Evolutionary conservation across 2,329 filamentous ascomycete genomes (phyloP).

Genomic region (Daldinia sp.): DNA sequence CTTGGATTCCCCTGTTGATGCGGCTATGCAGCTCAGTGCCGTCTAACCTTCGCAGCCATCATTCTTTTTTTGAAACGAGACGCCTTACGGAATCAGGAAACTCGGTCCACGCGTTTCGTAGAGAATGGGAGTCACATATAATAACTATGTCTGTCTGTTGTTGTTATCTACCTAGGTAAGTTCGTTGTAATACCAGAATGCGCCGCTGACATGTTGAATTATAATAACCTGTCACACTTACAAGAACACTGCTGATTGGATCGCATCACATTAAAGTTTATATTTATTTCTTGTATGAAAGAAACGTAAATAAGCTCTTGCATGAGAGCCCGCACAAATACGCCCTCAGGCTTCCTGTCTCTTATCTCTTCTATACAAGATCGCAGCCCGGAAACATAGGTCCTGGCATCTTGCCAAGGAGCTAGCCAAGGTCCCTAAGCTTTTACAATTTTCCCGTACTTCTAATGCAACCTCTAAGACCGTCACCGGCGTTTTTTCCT

Average conservation of each 20-base stretch:
- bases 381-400: slow-evolving; percentile 11
- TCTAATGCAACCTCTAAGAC: slow-evolving; percentile 26
- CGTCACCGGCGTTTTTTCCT: slow-evolving; percentile 33
- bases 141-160: slow-evolving; percentile 4
- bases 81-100: slow-evolving; percentile 40
- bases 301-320: slow-evolving; percentile 4
- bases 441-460: slow-evolving; percentile 33
- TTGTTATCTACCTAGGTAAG: slow-evolving; percentile 1
- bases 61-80: slow-evolving; percentile 27
- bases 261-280: not conserved
- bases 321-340: slow-evolving; percentile 14
- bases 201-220: slow-evolving; percentile 23
- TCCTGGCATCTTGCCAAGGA: slow-evolving; percentile 20
- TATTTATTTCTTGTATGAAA: slow-evolving; percentile 12
- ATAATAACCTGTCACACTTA: slow-evolving; percentile 21
- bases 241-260: slow-evolving; percentile 10
- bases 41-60: slow-evolving; percentile 7
- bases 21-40: slow-evolving; percentile 27
- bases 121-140: slow-evolving; percentile 22
- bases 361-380: slow-evolving; percentile 10
- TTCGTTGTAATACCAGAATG: slow-evolving; percentile 6
- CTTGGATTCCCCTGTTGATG: slow-evolving; percentile 41
- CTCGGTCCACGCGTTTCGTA: slow-evolving; percentile 28
- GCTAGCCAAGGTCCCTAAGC: slow-evolving; percentile 27
- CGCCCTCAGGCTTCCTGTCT: slow-evolving; percentile 28